A percentile compares a stretch with the other conserved stretches of the same genome.
These are phyloP conservation scores for Tuber indicum DNA, from an alignment of 495 filamentous ascomycete genomes.

Conservation along the genomic window DNA sequence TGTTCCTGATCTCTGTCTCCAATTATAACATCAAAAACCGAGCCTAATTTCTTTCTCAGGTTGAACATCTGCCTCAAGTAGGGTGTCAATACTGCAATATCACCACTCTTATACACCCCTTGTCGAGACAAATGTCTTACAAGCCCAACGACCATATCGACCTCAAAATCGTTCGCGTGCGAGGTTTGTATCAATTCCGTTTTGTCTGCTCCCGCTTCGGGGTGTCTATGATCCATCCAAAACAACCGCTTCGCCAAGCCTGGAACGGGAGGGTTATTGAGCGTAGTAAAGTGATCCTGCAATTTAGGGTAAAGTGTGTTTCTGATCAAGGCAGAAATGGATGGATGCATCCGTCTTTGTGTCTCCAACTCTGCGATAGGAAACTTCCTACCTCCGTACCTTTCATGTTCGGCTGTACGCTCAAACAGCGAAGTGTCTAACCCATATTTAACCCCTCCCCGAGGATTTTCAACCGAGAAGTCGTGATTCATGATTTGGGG, in stretches of 20 bases:
- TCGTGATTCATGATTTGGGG: slow-evolving; percentile 63
- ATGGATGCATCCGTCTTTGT: slow-evolving; percentile 73
- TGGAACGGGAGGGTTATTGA: slow-evolving; percentile 52
- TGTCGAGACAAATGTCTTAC: slow-evolving; percentile 69
- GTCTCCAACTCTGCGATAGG: slow-evolving; percentile 56
- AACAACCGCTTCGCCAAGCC: slow-evolving; percentile 63
- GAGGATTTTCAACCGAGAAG: slow-evolving; percentile 53
- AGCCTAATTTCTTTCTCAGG: slow-evolving; percentile 50
- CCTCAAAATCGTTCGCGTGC: slow-evolving; percentile 61
- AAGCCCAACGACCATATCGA: slow-evolving; percentile 58
- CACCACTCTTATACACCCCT: slow-evolving; percentile 54
- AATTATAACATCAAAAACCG: slow-evolving; percentile 56
- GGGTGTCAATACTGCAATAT: slow-evolving; percentile 76
- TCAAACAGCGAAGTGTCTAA: slow-evolving; percentile 67
- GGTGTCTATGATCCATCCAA: slow-evolving; percentile 64
- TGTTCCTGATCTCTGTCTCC: slow-evolving; percentile 62
- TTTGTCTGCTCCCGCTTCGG: slow-evolving; percentile 49
- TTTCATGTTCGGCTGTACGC: slow-evolving; percentile 51
- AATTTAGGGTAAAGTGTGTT: slow-evolving; percentile 60
- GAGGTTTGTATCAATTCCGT: slow-evolving; percentile 50
- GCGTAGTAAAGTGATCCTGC: slow-evolving; percentile 52
- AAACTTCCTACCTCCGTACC: slow-evolving; percentile 43
- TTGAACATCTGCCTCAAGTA: slow-evolving; percentile 66
- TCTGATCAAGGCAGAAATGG: slow-evolving; percentile 55
- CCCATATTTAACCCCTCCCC: slow-evolving; percentile 54